A percentile compares a stretch with the other conserved stretches of the same genome.
These are phyloP conservation scores for Sphaerobolus stellatus DNA, from an alignment of 1,284 basidiomycete species.

Conservation along the genomic window DNA sequence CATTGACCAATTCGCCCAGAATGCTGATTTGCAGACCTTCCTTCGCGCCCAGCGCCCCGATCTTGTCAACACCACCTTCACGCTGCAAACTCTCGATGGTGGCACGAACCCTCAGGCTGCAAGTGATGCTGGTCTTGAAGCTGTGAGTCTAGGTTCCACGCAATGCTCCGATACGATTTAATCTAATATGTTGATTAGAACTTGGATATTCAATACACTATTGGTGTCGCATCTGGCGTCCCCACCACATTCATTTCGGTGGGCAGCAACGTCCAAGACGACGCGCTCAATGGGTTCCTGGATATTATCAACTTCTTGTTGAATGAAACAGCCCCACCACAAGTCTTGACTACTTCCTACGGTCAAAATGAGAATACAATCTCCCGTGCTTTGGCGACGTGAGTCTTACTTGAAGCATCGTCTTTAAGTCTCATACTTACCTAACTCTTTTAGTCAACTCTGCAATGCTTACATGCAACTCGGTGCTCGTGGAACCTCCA, in stretches of 20 bases:
- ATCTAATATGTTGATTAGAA: conserved; percentile 2
- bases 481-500: conserved; percentile 21
- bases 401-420: background rate
- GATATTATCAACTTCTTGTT: conserved; percentile 18
- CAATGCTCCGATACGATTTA: background rate
- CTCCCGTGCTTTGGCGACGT: conserved; percentile 14
- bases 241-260: conserved; percentile 14
- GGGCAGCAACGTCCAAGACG: conserved; percentile 5
- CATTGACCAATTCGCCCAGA: conserved; percentile 15
- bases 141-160: conserved; percentile 16
- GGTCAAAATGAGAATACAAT: conserved; percentile 7
- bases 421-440: background rate
- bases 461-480: conserved; percentile 25
- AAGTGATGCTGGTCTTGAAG: conserved; percentile 27
- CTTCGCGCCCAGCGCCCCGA: conserved; percentile 21
- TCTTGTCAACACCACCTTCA: conserved; percentile 22
- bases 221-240: conserved; percentile 11
- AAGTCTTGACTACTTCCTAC: conserved; percentile 16
- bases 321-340: conserved; percentile 11
- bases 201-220: conserved; percentile 14
- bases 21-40: conserved; percentile 18
- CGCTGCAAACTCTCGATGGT: conserved; percentile 25
- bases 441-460: conserved; percentile 13
- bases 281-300: conserved; percentile 11
- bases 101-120: conserved; percentile 24